A percentile compares a stretch with the other conserved stretches of the same genome.
Evolutionary conservation across 352 stramenopile species (phyloP).

Genomic region (Phytophthora fragariaefolia): DNA sequence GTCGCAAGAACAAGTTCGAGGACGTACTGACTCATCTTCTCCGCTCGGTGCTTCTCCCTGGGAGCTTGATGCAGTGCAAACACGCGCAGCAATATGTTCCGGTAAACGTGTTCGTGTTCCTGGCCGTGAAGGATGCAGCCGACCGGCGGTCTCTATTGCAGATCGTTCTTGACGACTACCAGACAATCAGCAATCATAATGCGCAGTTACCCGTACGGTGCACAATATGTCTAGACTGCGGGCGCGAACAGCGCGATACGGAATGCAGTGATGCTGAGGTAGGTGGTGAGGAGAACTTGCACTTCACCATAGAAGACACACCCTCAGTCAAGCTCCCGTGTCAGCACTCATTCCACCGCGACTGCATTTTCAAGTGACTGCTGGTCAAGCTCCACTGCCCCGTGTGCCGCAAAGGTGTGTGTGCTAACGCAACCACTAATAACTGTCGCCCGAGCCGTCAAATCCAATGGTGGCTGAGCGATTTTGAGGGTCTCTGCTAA

Average conservation of each 20-base stretch:
- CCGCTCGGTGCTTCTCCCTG: conserved; percentile 65
- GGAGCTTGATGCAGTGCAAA: conserved; percentile 73
- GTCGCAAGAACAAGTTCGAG: conserved; percentile 70
- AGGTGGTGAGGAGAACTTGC: conserved; percentile 22
- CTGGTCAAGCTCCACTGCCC: conserved; percentile 69
- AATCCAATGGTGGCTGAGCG: conserved; percentile 62
- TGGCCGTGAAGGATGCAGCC: conserved; percentile 45
- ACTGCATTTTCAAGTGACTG: conserved; percentile 74
- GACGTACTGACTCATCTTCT: conserved; percentile 73
- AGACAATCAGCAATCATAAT: no score
- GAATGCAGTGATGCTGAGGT: no score
- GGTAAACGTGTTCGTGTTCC: conserved; percentile 50
- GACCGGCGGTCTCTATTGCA: conserved; percentile 60
- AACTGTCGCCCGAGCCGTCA: conserved; percentile 48
- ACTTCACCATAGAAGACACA: no score
- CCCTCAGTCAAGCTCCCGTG: conserved; percentile 58
- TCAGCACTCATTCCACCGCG: conserved; percentile 66
- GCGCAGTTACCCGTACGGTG: no score
- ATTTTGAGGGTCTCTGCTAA: no score
- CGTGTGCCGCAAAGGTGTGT: conserved; percentile 52
- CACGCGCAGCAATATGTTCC: conserved; percentile 48
- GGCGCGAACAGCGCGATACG: conserved; percentile 13
- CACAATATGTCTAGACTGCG: no score
- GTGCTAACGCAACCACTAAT: conserved; percentile 51
- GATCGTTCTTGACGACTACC: conserved; percentile 63